These are phyloP conservation scores for Apophysomyces trapeziformis DNA, from an alignment of 371 early-diverging fungal genomes.

Conservation along the genomic window DNA sequence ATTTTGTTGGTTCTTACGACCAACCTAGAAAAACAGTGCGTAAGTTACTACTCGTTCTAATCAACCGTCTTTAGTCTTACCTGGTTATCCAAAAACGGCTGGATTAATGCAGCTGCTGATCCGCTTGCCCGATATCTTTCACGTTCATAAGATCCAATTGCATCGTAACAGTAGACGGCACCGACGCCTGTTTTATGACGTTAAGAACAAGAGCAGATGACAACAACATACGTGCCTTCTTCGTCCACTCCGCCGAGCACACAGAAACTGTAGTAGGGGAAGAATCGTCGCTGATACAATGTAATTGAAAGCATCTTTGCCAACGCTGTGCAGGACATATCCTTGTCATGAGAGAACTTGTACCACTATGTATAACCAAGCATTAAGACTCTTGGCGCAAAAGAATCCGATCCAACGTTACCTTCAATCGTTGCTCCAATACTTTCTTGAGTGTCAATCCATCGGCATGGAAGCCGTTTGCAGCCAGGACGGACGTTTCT, in stretches of 20 bases:
- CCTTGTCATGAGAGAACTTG: conserved; percentile 88
- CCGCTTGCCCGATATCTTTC: conserved; percentile 86
- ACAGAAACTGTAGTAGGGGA: conserved; percentile 97
- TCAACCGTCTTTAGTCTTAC: conserved; percentile 42
- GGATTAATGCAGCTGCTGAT: conserved; percentile 91
- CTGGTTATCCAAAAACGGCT: conserved; percentile 99
- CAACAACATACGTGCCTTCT: conserved; percentile 55
- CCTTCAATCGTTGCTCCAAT: conserved; percentile 89
- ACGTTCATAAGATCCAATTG: conserved; percentile 94
- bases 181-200: conserved; percentile 69
- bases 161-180: conserved; percentile 94
- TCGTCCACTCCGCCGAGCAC: conserved; percentile 93
- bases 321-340: conserved; percentile 83
- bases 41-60: background rate
- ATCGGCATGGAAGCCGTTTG: conserved; percentile 97
- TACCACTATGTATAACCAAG: conserved; percentile 72
- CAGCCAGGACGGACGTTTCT: conserved; percentile 88
- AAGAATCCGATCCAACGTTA: conserved; percentile 29
- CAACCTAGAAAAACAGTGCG: conserved; percentile 33
- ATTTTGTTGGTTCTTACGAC: conserved; percentile 67
- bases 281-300: conserved; percentile 95
- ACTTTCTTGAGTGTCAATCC: conserved; percentile 85
- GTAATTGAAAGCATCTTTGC: conserved; percentile 97
- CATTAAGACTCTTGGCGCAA: background rate
- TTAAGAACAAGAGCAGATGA: conserved; percentile 7